Evolutionary conservation across 805 yeast genomes (phyloP).

Genomic region (Saturnispora bothae): DNA sequence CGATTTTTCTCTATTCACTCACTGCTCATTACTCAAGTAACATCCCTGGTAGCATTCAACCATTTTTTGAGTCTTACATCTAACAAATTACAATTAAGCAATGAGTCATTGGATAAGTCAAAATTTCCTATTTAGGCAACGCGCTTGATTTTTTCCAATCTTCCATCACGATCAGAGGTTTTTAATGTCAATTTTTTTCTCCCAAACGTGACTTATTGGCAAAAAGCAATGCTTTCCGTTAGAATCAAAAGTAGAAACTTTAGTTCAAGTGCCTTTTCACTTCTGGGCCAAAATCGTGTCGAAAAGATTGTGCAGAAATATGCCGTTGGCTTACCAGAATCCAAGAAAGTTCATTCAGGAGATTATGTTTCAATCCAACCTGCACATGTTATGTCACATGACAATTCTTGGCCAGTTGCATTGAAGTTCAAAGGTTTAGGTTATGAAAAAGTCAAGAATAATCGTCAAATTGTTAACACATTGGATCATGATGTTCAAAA

Average conservation of each 20-base stretch:
- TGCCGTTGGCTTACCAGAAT: slow-evolving; percentile 75
- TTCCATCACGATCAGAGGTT: not conserved
- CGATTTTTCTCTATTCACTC: no score
- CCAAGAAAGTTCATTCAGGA: slow-evolving; percentile 72
- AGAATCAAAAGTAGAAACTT: slow-evolving; percentile 2
- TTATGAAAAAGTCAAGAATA: slow-evolving; percentile 71
- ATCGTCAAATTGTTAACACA: slow-evolving; percentile 89
- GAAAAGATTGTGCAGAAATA: slow-evolving; percentile 93
- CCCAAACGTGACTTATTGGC: no score
- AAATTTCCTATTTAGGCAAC: slow-evolving; percentile 7
- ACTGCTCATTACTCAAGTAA: no score
- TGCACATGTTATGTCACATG: slow-evolving; percentile 98
- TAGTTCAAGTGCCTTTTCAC: slow-evolving; percentile 1
- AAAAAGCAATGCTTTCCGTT: not conserved
- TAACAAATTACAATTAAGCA: slow-evolving; percentile 2
- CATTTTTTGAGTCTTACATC: no score
- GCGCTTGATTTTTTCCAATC: slow-evolving; percentile 4
- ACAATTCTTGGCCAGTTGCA: slow-evolving; percentile 99
- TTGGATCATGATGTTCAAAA: slow-evolving; percentile 98
- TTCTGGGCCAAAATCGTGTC: slow-evolving; percentile 70
- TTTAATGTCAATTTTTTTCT: not conserved
- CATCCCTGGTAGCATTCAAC: no score
- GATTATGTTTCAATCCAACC: slow-evolving; percentile 94
- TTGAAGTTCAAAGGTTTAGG: slow-evolving; percentile 92
- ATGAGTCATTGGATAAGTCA: slow-evolving; percentile 8